A percentile compares a stretch with the other conserved stretches of the same genome.
phyloP scores from a whole-genome alignment of 805 yeast species.

The Wickerhamomyces pijperi region DNA sequence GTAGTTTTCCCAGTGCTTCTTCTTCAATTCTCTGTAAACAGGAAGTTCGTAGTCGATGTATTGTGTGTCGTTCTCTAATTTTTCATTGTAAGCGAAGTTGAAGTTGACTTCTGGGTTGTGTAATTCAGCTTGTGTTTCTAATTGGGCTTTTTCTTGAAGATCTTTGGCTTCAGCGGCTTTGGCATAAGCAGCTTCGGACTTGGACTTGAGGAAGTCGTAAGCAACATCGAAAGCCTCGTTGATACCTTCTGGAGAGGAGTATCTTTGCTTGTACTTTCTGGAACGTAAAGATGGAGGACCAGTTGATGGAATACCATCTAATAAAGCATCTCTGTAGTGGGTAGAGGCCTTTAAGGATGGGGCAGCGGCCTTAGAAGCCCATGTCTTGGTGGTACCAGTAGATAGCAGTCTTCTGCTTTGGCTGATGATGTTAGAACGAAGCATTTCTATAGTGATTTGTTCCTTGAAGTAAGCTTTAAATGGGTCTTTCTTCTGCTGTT shows the following conservation, averaged over 20 bases:
- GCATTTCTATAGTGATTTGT: slow-evolving; percentile 3
- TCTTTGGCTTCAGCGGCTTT: slow-evolving; percentile 21
- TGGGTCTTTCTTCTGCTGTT: too few species aligned
- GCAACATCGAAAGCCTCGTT: slow-evolving; percentile 67
- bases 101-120: slow-evolving; percentile 79
- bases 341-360: slow-evolving; percentile 16
- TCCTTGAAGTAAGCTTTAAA: too few species aligned
- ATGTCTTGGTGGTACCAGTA: slow-evolving; percentile 10
- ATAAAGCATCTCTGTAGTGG: slow-evolving; percentile 18
- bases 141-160: slow-evolving; percentile 15
- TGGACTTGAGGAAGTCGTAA: slow-evolving; percentile 40
- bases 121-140: slow-evolving; percentile 52
- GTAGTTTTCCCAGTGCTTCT: slow-evolving; percentile 60
- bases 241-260: slow-evolving; percentile 58
- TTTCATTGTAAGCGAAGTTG: slow-evolving; percentile 39
- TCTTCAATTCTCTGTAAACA: slow-evolving; percentile 62
- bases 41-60: slow-evolving; percentile 61
- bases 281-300: slow-evolving; percentile 47
- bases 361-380: slow-evolving; percentile 19
- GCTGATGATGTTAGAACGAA: slow-evolving; percentile 5
- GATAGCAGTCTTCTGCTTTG: slow-evolving; percentile 8
- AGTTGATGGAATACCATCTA: slow-evolving; percentile 21
- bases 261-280: slow-evolving; percentile 33
- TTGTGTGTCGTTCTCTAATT: slow-evolving; percentile 27
- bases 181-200: slow-evolving; percentile 34